Conservation (phyloP, 2,329 filamentous ascomycete genomes). For the Fusarium albosuccineum region DNA sequence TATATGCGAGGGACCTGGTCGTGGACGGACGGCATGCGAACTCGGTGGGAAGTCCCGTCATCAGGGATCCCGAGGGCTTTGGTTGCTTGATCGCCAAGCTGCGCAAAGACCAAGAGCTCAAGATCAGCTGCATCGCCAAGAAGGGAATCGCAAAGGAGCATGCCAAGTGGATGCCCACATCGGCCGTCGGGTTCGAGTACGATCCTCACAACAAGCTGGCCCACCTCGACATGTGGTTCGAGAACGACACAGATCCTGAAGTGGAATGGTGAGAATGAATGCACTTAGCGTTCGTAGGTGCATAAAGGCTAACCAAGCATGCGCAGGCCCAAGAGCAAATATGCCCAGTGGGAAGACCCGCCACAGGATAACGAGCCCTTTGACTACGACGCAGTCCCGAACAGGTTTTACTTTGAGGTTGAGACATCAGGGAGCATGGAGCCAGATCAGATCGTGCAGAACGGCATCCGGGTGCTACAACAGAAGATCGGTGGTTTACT, state of each 20-base stretch:
- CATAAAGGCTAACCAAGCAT: slow-evolving; percentile 9
- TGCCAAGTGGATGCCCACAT: slow-evolving; percentile 95
- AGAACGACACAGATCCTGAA: slow-evolving; percentile 76
- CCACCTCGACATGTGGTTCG: slow-evolving; percentile 95
- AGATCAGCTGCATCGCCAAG: slow-evolving; percentile 93
- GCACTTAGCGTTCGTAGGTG: neutral
- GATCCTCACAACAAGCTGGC: slow-evolving; percentile 96
- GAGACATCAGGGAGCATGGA: slow-evolving; percentile 90
- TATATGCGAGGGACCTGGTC: slow-evolving; percentile 90
- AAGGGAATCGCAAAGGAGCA: slow-evolving; percentile 99
- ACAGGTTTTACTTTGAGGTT: slow-evolving; percentile 92
- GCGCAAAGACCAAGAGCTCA: slow-evolving; percentile 88
- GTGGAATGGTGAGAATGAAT: slow-evolving; percentile 80
- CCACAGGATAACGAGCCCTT: slow-evolving; percentile 87
- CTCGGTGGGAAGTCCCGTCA: slow-evolving; percentile 84
- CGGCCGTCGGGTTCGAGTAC: slow-evolving; percentile 96
- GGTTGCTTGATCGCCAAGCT: slow-evolving; percentile 93
- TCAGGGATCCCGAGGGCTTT: slow-evolving; percentile 83
- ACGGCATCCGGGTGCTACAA: slow-evolving; percentile 90
- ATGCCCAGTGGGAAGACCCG: slow-evolving; percentile 83
- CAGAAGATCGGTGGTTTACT: slow-evolving; percentile 89
- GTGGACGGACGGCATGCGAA: slow-evolving; percentile 78
- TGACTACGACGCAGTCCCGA: slow-evolving; percentile 88
- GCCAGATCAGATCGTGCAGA: slow-evolving; percentile 88
- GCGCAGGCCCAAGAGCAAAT: slow-evolving; percentile 82